Percentiles rank a stretch among this genome's conserved stretches.
Evolutionary conservation across 2,329 filamentous ascomycete species (phyloP).

Genomic region (Aspergillus floridensis): DNA sequence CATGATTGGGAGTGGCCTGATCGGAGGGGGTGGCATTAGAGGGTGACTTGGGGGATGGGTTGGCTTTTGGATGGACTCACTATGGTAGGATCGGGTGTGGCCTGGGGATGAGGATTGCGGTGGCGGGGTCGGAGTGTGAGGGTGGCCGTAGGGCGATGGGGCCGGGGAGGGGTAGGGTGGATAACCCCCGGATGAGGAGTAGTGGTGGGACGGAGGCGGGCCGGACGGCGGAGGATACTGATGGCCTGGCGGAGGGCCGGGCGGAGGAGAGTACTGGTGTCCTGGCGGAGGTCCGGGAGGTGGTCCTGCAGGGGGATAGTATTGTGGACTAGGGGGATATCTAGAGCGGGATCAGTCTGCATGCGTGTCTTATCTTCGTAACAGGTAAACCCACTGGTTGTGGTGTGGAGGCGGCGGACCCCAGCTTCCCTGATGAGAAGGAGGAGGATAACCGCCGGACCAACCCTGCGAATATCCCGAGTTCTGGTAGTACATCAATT

Average conservation of each 20-base stretch:
- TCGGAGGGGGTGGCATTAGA: conserved; percentile 3
- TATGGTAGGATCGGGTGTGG: conserved; percentile 14
- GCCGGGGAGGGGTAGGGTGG: conserved; percentile 6
- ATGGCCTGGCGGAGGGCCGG: conserved; percentile 5
- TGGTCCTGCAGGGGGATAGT: conserved; percentile 6
- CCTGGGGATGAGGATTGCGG: conserved; percentile 13
- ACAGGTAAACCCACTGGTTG: conserved; percentile 11
- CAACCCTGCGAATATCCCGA: conserved; percentile 12
- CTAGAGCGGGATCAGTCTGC: neutral
- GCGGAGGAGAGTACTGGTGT: conserved; percentile 11
- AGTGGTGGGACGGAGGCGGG: conserved; percentile 2
- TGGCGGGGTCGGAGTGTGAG: conserved; percentile 18
- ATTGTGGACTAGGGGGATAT: neutral
- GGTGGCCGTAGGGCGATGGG: conserved; percentile 8
- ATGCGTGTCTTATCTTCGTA: too few relatives aligned
- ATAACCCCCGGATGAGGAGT: conserved; percentile 1
- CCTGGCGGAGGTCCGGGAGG: conserved; percentile 4
- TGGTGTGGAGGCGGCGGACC: conserved; percentile 13
- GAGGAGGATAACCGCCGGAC: conserved; percentile 15
- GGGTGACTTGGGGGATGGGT: too few relatives aligned
- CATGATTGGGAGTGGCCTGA: conserved; percentile 53
- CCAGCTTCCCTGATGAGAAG: conserved; percentile 13
- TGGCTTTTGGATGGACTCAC: conserved; percentile 7
- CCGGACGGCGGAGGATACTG: conserved; percentile 8
- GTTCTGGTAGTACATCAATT: conserved; percentile 24